Conservation (phyloP, 2,329 filamentous ascomycete species). For the Neopestalotiopsis sp. region DNA sequence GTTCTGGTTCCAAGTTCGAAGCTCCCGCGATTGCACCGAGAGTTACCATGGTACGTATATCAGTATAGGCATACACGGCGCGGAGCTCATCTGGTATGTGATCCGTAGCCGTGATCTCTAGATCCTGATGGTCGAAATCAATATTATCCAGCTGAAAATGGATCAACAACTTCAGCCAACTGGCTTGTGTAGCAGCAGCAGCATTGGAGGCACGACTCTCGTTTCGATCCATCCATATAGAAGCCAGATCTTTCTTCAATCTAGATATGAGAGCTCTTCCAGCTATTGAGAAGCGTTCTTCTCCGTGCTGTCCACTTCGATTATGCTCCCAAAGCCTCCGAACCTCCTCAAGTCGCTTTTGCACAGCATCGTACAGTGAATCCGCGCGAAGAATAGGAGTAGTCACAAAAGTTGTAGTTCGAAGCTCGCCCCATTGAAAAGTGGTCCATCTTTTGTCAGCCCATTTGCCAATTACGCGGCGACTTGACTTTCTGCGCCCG, state of each 20-base stretch:
- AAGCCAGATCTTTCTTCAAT: too few relatives aligned
- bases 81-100: background rate
- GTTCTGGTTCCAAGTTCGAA: background rate
- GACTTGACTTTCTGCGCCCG: background rate
- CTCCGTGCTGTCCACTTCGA: too few relatives aligned
- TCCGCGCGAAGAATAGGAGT: background rate
- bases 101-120: background rate
- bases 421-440: background rate
- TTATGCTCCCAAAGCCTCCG: too few relatives aligned
- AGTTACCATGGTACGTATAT: background rate
- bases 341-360: too few relatives aligned
- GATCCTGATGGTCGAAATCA: background rate
- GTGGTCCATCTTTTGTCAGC: background rate
- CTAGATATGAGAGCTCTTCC: too few relatives aligned
- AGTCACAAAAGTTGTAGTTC: background rate
- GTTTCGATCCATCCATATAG: too few relatives aligned
- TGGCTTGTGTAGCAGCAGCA: background rate
- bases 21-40: background rate
- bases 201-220: too few relatives aligned
- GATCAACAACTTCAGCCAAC: background rate
- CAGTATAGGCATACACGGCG: background rate
- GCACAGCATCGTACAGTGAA: too few relatives aligned
- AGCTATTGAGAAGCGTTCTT: too few relatives aligned
- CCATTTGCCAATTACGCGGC: background rate
- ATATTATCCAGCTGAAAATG: background rate